phyloP scores from a whole-genome alignment of 352 stramenopile genomes.

The Pythium vanterpoolii region DNA sequence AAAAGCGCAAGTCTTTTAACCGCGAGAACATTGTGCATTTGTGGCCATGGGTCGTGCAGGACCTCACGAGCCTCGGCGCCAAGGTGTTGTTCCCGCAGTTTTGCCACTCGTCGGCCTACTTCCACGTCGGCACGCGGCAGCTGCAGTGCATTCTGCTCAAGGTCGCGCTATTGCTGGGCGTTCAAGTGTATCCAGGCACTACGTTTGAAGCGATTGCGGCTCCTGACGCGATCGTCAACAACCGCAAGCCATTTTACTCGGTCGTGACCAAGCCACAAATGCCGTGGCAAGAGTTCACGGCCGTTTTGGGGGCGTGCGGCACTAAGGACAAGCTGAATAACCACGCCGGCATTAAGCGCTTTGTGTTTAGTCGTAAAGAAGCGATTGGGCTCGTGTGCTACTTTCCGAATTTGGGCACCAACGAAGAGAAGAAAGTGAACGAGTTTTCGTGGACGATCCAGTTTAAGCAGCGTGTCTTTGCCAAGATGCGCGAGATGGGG shows the following conservation, averaged over 20 bases:
- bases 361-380: conserved; percentile 78
- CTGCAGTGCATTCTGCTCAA: conserved; percentile 85
- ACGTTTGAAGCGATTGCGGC: conserved; percentile 54
- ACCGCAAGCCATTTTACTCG: conserved; percentile 65
- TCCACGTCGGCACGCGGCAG: conserved; percentile 84
- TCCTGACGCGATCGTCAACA: conserved; percentile 49
- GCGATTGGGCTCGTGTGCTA: conserved; percentile 82
- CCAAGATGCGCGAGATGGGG: conserved; percentile 64
- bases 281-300: conserved; percentile 74
- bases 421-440: conserved; percentile 71
- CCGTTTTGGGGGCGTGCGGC: conserved; percentile 59
- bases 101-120: conserved; percentile 79
- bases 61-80: conserved; percentile 70
- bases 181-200: conserved; percentile 62
- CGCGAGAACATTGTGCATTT: conserved; percentile 84
- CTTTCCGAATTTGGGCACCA: conserved; percentile 67
- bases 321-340: conserved; percentile 66
- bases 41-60: conserved; percentile 83
- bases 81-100: conserved; percentile 84
- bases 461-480: conserved; percentile 85
- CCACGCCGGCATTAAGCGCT: conserved; percentile 67
- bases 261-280: conserved; percentile 73
- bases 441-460: conserved; percentile 86
- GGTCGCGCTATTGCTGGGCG: conserved; percentile 66
- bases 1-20: conserved; percentile 81